Base-by-base conservation (phyloP, 2,329 filamentous ascomycete genomes). In the Fusarium sp. region DNA sequence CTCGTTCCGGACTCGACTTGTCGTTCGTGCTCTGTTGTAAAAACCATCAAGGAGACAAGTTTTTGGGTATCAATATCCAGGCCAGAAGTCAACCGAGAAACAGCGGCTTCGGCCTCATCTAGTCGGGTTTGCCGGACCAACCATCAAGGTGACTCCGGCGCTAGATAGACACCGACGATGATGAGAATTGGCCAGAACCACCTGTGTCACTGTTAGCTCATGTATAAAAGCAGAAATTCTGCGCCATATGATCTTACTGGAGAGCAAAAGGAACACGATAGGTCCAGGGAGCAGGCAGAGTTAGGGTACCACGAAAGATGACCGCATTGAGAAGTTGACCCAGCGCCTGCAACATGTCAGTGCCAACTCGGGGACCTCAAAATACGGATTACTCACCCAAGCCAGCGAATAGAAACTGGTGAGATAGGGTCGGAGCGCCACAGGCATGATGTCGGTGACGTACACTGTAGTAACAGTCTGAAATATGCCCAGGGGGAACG, bases 91-190 rank as follows among this genome's bases (percentile, higher is more conserved):
- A 84, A 77, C 8, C 81, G 73, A 52, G 71, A 69, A 2, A 84
- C 37, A 0, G 79, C 73, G 11, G 76, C 70, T 62, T 80, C 74
- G 1, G 83, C 83, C 16, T 79, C 78, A 2, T 79, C 75, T 13
- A 79, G 66, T 20, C 77, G 76, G 6, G 78, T 79, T 18, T 80
- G 76, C 11, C 83, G 79, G n/a, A 84, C 80, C 7, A 82, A 78
- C 50, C 50, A 56, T 29, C 27, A 56, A 34, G 50, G 50, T 56
- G 50, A 56, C 29, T 56, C 50, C 6, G 27, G 79, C 80, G 84
- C 82, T 83, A 84, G 83, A 81, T 14, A 84, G 59, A 10, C 76
- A 79, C 60, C 80, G 83, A 10, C 81, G 79, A 29, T 82, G 9
- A 71, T 57, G n/a, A 66, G 20, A 35, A 63, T 18, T 27, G 66